phyloP scores from a whole-genome alignment of 805 yeast species.

The Candida xiaguanensis region DNA sequence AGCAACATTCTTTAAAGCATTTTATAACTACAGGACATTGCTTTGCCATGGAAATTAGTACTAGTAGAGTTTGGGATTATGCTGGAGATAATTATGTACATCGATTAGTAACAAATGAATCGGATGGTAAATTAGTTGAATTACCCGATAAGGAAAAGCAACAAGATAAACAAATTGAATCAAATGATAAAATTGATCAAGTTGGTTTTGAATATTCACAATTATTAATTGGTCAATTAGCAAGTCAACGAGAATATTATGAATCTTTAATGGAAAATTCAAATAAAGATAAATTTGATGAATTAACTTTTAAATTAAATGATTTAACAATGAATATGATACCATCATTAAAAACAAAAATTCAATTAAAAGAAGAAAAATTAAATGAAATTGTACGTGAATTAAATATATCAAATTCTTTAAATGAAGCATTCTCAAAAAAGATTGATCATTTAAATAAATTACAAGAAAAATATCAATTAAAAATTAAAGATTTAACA shows the following conservation, averaged over 20 bases:
- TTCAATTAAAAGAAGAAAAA: conserved; percentile 27
- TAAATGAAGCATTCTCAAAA: conserved; percentile 37
- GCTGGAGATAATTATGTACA: conserved; percentile 90
- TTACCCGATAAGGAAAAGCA: conserved; percentile 37
- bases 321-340: conserved; percentile 24
- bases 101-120: conserved; percentile 74
- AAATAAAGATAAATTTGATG: conserved; percentile 23
- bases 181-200: conserved; percentile 45
- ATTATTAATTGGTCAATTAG: conserved; percentile 72
- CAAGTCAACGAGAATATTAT: conserved; percentile 80
- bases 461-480: conserved; percentile 23
- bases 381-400: conserved; percentile 26
- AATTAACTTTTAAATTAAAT: conserved; percentile 20
- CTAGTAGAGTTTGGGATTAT: conserved; percentile 93
- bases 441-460: conserved; percentile 34
- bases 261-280: conserved; percentile 38
- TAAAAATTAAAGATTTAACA: conserved; percentile 22
- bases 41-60: conserved; percentile 80
- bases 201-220: conserved; percentile 78
- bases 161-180: conserved; percentile 3
- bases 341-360: conserved; percentile 32
- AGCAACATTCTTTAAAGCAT: conserved; percentile 82
- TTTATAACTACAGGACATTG: conserved; percentile 77
- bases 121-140: conserved; percentile 88
- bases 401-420: conserved; percentile 26